Base-by-base conservation (phyloP, 169 alveolate species). In the Cryptosporidium canis region DNA sequence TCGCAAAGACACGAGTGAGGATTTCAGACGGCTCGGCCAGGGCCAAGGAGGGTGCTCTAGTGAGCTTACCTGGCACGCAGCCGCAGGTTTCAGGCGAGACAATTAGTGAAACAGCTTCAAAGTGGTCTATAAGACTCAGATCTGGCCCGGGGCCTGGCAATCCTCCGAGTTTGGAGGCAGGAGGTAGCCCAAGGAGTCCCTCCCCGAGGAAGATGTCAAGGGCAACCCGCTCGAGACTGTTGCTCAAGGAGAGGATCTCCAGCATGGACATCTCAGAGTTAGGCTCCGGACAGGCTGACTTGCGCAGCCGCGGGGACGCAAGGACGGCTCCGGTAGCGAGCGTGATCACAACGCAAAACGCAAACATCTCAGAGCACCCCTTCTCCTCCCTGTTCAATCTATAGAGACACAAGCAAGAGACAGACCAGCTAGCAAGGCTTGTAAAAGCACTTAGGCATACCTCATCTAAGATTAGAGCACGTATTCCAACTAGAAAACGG, bases 111-210 rank as follows among this genome's bases (percentile, higher is more conserved):
- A 70, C 84, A 16, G 67, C 45, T 55, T 48, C 67, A 16, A 70
- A 55, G 9, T 70, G 84, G 84, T 48, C 84, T 51, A 37, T 24
- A 3, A 70, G 84, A 33, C 84, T 70, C 12, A 45, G 84, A 37
- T 9, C 47, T 35, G 27, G n/a, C 12, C 31, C 44, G n/a, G 27
- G n/a, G n/a, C n/a, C 68, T 7, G 27, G 37, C n/a, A 3, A 0
- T 35, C 33, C 68, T 61, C 68, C 68, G 9, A n/a, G 47, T 9
- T n/a, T 35, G n/a, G 68, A 61, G 0, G 37, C 48, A 2, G n/a
- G 7, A 1, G 27, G 12, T 16, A 29, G 12, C 9, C 37, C 68
- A 9, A 35, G 16, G 12, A 29, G 63, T 48, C 21, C 67, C 51
- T 29, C 84, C 53, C 27, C 53, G 53, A 70, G 33, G 16, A 35